Evolutionary conservation across 345 rosid genomes (phyloP), one percentile per base, ranked within the genome.

Genomic region (Lenwebbia sp.): DNA sequence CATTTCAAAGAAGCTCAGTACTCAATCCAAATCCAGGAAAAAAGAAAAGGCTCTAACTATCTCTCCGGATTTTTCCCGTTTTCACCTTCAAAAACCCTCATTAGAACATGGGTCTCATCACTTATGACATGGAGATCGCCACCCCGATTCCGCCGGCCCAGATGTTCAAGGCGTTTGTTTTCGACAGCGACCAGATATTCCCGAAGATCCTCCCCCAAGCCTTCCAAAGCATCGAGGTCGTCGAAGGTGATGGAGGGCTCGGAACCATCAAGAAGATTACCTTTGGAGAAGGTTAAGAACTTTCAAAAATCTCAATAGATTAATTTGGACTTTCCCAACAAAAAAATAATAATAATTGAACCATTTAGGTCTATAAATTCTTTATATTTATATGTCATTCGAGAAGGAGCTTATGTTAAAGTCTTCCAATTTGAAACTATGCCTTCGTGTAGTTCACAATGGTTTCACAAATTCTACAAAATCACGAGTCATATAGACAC

Each of bases 211-310:
- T 89, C 58, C 90, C 90, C 52, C 88, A 88, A 37, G 70, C 82
- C 54, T 47, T 91, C 83, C 50, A 86, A 83, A 12, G 85, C 84
- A 10, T 85, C 17, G 86, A 88, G 15, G 78, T 74, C 81, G 50
- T 91, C 76, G 86, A 88, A 86, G 92, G 92, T 55, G 86, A 91
- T 37, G 91, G 92, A 54, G 89, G 91, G n/a, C 82, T 86, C 25
- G 91, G 90, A 84, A 88, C 88, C 83, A 76, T 89, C 85, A 87
- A 86, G 87, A 85, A 84, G 54, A 82, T 87, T 62, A 87, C 65
- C 74, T 88, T 91, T 23, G 86, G 83, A 28, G 86, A 89, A 40
- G 89, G 90, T 88, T 40, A 47, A 37, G 85, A 82, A 44, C 56
- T 86, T 82, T 54, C 21, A 54, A 44, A 23, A 10, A 81, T 53